Evolutionary conservation across 108 stramenopile species (phyloP), one percentile per base, ranked within the genome.

Genomic region (Conticribra weissflogii): DNA sequence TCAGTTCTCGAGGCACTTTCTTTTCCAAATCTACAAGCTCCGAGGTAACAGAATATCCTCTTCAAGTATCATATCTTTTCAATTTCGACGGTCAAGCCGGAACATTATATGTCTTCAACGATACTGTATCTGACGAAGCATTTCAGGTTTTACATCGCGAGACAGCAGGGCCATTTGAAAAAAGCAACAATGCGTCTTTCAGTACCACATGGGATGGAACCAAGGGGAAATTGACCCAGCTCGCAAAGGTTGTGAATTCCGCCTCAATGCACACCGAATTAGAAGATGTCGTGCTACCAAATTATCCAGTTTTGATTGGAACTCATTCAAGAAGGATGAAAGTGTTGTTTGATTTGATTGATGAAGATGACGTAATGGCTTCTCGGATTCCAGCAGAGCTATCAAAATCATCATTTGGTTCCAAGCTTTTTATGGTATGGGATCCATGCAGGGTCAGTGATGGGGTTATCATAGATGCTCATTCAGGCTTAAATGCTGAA

Each of bases 1-100:
- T 47, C 18, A 75, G 66, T 29, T 31, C 67, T 33, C 52, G 59
- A 9, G 44, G 68, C 12, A 57, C 56, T 21, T 64, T 66, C 2
- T 63, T 66, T 36, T 46, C 44, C 30, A 64, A 34, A 59, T 77
- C 72, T 12, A 44, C 5, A 25, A 12, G 56, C 21, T 9, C 27
- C 18, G 51, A 56, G 27, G 31, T 18, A 16, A 52, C 44, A n/a
- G 21, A 18, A 4, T 27, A 24, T 47, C 55, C 79, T 12, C 27
- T 76, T 36, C 74, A 75, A 27, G 24, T 92, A 8, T 49, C 71
- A 33, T 81, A 87, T 32, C 83, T 81, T 52, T 61, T 63, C 7
- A 75, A 82, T 34, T 83, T 90, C 29, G 89, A 93, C 33, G 92
- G 89, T 33, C 86, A 90, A 59, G 75, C 85, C 0, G 92, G 89